Percentiles rank a stretch among this genome's conserved stretches.
Conservation (phyloP, 768 basidiomycete species). For the Neoboletus brunneissimus region DNA sequence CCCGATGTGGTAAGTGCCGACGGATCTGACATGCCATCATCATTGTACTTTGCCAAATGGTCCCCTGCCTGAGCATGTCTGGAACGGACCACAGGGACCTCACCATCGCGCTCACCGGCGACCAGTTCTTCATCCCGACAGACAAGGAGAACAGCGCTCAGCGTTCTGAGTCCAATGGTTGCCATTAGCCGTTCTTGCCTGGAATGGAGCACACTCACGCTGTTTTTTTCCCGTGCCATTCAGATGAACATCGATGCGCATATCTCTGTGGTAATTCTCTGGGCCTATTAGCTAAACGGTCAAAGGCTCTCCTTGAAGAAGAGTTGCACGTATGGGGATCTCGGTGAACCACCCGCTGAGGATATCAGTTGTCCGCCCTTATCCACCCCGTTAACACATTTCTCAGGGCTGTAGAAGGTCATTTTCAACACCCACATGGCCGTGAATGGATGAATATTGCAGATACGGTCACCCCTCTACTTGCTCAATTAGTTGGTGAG, state of each 20-base stretch:
- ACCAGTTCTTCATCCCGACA: constrained; percentile 57
- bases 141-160: constrained; percentile 49
- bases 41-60: constrained; percentile 1
- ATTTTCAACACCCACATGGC: constrained; percentile 83
- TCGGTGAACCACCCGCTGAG: constrained; percentile 41
- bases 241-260: constrained; percentile 54
- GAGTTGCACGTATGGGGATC: constrained; percentile 85
- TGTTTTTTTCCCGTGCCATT: constrained; percentile 7
- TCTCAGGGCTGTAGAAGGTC: constrained; percentile 78
- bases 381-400: constrained; percentile 4
- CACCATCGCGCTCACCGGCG: constrained; percentile 38
- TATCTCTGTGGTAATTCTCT: constrained; percentile 98
- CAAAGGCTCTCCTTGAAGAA: constrained; percentile 69
- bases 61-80: constrained; percentile 13
- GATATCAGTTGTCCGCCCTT: constrained; percentile 7
- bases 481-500: constrained; percentile 83
- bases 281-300: constrained; percentile 74
- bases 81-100: constrained; percentile 16
- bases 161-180: constrained; percentile 39
- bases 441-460: constrained; percentile 83
- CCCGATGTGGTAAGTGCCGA: constrained; percentile 14
- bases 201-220: constrained; percentile 10
- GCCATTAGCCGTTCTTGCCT: constrained; percentile 11
- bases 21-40: constrained; percentile 18
- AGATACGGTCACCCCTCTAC: constrained; percentile 64